Base-by-base conservation (phyloP, 306 rosid species). In the Acacia crassicarpa region DNA sequence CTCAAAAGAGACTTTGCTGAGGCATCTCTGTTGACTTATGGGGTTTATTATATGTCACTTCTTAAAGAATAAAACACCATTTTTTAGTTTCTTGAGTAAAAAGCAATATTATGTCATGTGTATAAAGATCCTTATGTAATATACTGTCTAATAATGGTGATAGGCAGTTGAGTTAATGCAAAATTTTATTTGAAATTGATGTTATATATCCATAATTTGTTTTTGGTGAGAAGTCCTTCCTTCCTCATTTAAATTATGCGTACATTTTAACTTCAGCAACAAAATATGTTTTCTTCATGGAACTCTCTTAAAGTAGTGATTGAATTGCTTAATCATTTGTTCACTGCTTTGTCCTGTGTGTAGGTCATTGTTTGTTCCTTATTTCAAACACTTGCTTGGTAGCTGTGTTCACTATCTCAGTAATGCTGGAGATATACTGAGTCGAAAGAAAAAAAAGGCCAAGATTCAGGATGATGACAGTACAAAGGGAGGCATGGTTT, bases 351-450 rank as follows among this genome's bases (percentile, higher is more conserved):
- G 38, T 59, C 69, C 17, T 38, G 35, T 74, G 38, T 89, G 79
- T 85, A 95, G 98, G 92, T 93, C 98, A 43, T 87, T 95, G 81
- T 95, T 95, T 87, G 94, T 95, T 86, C 95, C 99, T 35, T 95
- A 93, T 88, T 93, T 93, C 89, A 95, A 93, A 81, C 89, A 89
- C 90, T 84, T 95, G 93, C 91, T 93, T 10, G 91, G 86, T 59
- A 84, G 90, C 79, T 89, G 97, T 84, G 89, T 95, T 63, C 87
- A 61, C 33, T 86, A 89, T 90, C 99, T 93, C 66, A 80, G 86
- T 67, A 83, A 74, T 65, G 67, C 75, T 72, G 92, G 92, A 78
- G 90, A 87, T 83, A 81, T 72, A 70, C 81, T 81, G 73, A 86
- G 76, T 13, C 86, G 71, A 33, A 95, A 89, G 90, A 93, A 86